Evolutionary conservation across 805 yeast species (phyloP).

Genomic region (Blastobotrys americana): DNA sequence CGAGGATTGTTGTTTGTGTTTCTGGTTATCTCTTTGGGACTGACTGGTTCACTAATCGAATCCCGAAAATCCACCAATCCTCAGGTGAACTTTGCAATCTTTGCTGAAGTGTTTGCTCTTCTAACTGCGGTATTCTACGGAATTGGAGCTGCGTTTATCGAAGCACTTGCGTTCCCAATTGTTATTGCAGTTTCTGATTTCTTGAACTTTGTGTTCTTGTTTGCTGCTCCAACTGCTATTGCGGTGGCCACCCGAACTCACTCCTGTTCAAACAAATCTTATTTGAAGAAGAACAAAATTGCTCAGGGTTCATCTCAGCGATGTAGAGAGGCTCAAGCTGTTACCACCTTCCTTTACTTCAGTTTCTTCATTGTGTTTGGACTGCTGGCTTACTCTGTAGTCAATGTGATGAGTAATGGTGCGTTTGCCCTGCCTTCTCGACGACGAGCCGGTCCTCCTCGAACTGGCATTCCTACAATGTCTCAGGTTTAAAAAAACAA

Average conservation of each 20-base stretch:
- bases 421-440: slow-evolving; percentile 46
- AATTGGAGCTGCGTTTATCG: slow-evolving; percentile 63
- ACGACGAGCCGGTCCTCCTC: slow-evolving; percentile 43
- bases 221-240: slow-evolving; percentile 89
- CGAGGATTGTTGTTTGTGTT: slow-evolving; percentile 71
- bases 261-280: slow-evolving; percentile 66
- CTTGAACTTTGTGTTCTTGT: slow-evolving; percentile 83
- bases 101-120: slow-evolving; percentile 80
- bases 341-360: slow-evolving; percentile 76
- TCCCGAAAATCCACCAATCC: slow-evolving; percentile 46
- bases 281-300: slow-evolving; percentile 58
- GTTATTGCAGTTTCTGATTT: slow-evolving; percentile 70
- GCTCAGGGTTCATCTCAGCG: slow-evolving; percentile 72
- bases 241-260: slow-evolving; percentile 86
- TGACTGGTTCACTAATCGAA: slow-evolving; percentile 75
- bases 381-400: slow-evolving; percentile 45
- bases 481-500: slow-evolving; percentile 82
- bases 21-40: slow-evolving; percentile 73
- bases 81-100: slow-evolving; percentile 82
- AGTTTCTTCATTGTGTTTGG: slow-evolving; percentile 68
- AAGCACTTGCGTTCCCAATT: slow-evolving; percentile 82
- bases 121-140: slow-evolving; percentile 78
- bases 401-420: slow-evolving; percentile 50
- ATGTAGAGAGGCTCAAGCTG: slow-evolving; percentile 94
- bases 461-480: slow-evolving; percentile 85